phyloP scores from a whole-genome alignment of 2,329 filamentous ascomycete species.

The Ophiostoma populinum region DNA sequence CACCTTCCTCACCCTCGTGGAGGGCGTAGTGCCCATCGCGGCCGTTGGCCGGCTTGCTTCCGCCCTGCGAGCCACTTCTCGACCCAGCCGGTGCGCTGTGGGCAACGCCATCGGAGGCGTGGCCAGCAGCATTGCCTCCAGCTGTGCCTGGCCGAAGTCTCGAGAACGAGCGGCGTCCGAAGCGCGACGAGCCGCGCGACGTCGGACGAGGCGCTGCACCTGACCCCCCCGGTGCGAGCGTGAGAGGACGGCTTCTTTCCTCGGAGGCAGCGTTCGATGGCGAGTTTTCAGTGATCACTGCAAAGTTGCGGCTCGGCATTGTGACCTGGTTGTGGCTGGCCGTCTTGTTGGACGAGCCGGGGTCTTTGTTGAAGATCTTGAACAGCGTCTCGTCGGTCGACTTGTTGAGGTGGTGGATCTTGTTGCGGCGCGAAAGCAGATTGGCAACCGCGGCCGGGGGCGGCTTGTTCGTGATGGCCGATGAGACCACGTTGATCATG shows the following conservation, averaged over 20 bases:
- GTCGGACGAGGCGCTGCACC: background rate
- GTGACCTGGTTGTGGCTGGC: constrained; percentile 65
- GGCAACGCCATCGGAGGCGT: constrained; percentile 3
- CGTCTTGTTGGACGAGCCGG: constrained; percentile 60
- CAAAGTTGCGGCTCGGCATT: constrained; percentile 87
- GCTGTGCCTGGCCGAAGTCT: constrained; percentile 7
- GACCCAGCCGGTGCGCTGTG: constrained; percentile 10
- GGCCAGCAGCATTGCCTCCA: background rate
- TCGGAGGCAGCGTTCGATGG: constrained; percentile 26
- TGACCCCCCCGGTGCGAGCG: background rate
- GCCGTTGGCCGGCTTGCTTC: constrained; percentile 13
- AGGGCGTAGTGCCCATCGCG: constrained; percentile 56
- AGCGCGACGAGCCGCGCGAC: constrained; percentile 8
- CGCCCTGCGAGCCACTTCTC: constrained; percentile 9
- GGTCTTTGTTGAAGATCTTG: constrained; percentile 80
- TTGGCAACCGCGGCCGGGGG: constrained; percentile 79
- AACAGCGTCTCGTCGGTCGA: constrained; percentile 87
- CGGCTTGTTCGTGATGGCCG: constrained; percentile 89
- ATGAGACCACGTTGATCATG: constrained; percentile 88
- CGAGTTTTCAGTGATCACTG: constrained; percentile 77
- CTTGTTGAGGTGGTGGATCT: constrained; percentile 48
- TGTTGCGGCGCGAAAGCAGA: constrained; percentile 79
- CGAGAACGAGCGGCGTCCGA: constrained; percentile 9
- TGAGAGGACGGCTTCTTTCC: constrained; percentile 1
- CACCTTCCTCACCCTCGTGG: constrained; percentile 57